phyloP scores from a whole-genome alignment of 352 stramenopile genomes.

The Phytophthora citrophthora region DNA sequence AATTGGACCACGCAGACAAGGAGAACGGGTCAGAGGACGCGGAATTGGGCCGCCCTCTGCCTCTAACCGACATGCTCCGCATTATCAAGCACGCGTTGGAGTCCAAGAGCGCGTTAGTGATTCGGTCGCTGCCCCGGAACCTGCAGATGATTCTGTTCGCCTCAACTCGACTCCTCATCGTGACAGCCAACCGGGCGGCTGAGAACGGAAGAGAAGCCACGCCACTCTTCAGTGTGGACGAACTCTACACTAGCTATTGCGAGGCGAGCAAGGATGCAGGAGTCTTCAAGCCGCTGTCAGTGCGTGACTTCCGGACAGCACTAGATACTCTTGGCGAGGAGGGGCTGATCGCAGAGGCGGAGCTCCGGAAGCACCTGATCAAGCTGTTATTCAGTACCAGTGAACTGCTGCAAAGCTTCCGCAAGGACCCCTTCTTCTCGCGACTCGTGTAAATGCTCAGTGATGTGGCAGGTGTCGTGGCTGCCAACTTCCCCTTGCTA shows the following conservation, averaged over 20 bases:
- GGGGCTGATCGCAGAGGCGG: conserved; percentile 56
- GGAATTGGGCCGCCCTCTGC: conserved; percentile 41
- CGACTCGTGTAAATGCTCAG: conserved; percentile 57
- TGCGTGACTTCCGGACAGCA: conserved; percentile 70
- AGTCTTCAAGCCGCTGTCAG: conserved; percentile 64
- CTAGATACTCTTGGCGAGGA: conserved; percentile 77
- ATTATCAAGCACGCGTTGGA: conserved; percentile 78
- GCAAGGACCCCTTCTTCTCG: conserved; percentile 77
- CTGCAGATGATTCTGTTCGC: conserved; percentile 86
- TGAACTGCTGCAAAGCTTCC: conserved; percentile 75
- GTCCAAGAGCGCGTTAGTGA: conserved; percentile 59
- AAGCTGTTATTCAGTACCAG: conserved; percentile 76
- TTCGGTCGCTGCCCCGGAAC: conserved; percentile 75
- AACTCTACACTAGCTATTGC: conserved; percentile 76
- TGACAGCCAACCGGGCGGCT: conserved; percentile 32
- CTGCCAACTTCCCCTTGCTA: conserved; percentile 4
- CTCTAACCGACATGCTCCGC: conserved; percentile 75
- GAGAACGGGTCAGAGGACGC: conserved; percentile 32
- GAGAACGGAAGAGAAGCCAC: conserved; percentile 25
- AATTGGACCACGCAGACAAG: conserved; percentile 42
- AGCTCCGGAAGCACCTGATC: conserved; percentile 78
- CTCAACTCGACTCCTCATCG: conserved; percentile 54
- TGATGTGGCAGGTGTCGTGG: conserved; percentile 14
- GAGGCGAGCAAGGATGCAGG: conserved; percentile 69
- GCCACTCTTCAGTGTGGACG: conserved; percentile 58